phyloP scores from a whole-genome alignment of 768 basidiomycete genomes.

The Plicaturopsis crispa region DNA sequence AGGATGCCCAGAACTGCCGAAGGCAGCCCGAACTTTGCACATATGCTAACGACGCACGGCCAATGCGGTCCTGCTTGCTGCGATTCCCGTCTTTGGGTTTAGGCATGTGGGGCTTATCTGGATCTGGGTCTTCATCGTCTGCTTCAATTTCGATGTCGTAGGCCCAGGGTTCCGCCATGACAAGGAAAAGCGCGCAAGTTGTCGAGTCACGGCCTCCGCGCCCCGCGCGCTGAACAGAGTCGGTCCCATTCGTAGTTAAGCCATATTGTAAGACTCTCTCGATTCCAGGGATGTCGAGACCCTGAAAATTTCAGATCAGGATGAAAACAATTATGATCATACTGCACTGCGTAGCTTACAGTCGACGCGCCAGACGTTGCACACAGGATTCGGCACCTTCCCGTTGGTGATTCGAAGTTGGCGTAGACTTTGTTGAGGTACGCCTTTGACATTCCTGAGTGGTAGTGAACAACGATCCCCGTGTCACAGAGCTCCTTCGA shows the following conservation, averaged over 20 bases:
- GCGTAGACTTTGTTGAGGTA: slow-evolving; percentile 16
- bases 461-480: slow-evolving; percentile 17
- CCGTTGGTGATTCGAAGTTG: slow-evolving; percentile 11
- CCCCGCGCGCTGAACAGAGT: slow-evolving; percentile 12
- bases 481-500: slow-evolving; percentile 3
- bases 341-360: slow-evolving; percentile 7
- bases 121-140: neutral
- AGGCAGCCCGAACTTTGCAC: neutral
- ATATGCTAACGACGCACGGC: neutral
- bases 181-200: slow-evolving; percentile 8
- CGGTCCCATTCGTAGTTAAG: slow-evolving; percentile 3
- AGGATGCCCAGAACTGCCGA: neutral
- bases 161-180: slow-evolving; percentile 14
- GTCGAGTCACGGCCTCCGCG: slow-evolving; percentile 7
- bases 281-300: slow-evolving; percentile 12
- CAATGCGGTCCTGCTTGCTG: neutral
- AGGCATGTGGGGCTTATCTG: neutral
- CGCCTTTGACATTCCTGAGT: slow-evolving; percentile 17
- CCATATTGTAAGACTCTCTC: slow-evolving; percentile 14
- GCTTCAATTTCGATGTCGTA: neutral
- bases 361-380: slow-evolving; percentile 17
- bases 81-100: neutral
- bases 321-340: neutral
- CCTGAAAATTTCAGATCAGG: slow-evolving; percentile 5
- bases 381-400: slow-evolving; percentile 15